Percentiles rank a stretch among this genome's conserved stretches.
Evolutionary conservation across 2,329 filamentous ascomycete species (phyloP).

Genomic region (Penicillium sumatraense): DNA sequence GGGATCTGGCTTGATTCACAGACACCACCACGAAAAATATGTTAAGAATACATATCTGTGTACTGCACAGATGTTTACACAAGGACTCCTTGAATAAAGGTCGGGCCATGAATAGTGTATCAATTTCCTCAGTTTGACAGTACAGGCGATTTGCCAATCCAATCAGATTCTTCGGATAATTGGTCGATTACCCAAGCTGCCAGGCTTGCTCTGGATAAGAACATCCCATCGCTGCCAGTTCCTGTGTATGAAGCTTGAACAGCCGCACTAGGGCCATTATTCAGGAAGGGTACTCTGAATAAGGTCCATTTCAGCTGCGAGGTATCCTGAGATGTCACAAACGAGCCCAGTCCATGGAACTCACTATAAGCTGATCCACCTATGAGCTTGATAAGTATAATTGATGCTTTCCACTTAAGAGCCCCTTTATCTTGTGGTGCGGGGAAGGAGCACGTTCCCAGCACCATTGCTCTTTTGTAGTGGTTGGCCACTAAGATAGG

Average conservation of each 20-base stretch:
- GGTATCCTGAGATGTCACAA: constrained; percentile 5
- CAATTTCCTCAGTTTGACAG: neutral
- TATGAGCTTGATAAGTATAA: neutral
- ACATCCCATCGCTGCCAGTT: constrained; percentile 1
- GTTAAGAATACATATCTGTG: neutral
- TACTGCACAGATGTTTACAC: neutral
- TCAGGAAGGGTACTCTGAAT: constrained; percentile 4
- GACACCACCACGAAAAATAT: no score
- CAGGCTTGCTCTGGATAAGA: neutral
- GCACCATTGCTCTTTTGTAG: constrained; percentile 7
- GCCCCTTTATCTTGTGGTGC: neutral
- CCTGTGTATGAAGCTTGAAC: constrained; percentile 1
- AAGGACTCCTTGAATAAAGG: neutral
- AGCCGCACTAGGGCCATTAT: neutral
- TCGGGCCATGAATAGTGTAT: neutral
- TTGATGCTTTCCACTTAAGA: constrained; percentile 2
- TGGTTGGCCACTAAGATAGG: constrained; percentile 3
- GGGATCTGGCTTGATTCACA: no score
- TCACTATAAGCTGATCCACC: neutral
- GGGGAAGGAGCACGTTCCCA: constrained; percentile 3
- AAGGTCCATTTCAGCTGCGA: constrained; percentile 1
- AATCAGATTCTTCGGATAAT: neutral
- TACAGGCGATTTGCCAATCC: constrained; percentile 1
- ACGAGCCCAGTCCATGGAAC: neutral
- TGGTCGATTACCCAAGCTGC: neutral